These are phyloP conservation scores for Phoma sp. DNA, from an alignment of 2,329 filamentous ascomycete genomes.

Conservation along the genomic window DNA sequence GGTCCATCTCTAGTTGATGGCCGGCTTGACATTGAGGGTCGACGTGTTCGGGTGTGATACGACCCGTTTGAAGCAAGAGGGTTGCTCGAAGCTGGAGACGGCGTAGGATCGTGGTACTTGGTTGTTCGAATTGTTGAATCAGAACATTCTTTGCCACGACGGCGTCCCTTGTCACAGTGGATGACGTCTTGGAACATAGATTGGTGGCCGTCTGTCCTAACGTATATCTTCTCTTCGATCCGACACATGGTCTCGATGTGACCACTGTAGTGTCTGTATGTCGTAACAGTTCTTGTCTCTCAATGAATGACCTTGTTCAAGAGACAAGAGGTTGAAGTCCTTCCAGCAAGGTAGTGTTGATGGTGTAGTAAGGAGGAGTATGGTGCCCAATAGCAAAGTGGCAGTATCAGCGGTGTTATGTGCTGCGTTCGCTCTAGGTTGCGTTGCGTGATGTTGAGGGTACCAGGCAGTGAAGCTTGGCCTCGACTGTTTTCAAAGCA, in stretches of 20 bases:
- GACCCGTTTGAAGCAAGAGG: constrained; percentile 40
- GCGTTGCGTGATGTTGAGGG: constrained; percentile 11
- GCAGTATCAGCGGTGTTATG: not conserved
- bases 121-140: constrained; percentile 31
- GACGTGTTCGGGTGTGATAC: constrained; percentile 30
- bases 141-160: constrained; percentile 30
- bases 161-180: constrained; percentile 32
- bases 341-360: too few species aligned
- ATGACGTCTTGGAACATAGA: constrained; percentile 33
- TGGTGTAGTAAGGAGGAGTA: not conserved
- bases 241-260: constrained; percentile 40
- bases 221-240: constrained; percentile 41
- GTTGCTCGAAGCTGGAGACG: constrained; percentile 37
- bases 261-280: not conserved
- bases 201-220: constrained; percentile 32
- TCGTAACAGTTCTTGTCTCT: not conserved
- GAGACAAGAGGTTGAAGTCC: not conserved
- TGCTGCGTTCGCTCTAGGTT: not conserved
- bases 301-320: not conserved
- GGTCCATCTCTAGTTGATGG: constrained; percentile 35
- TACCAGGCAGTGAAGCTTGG: constrained; percentile 12
- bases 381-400: not conserved
- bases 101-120: constrained; percentile 38
- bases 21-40: constrained; percentile 32
- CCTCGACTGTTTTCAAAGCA: constrained; percentile 20